These are phyloP conservation scores for Zanthoxylum bungeanum DNA, from an alignment of 345 rosid genomes.

Conservation along the genomic window DNA sequence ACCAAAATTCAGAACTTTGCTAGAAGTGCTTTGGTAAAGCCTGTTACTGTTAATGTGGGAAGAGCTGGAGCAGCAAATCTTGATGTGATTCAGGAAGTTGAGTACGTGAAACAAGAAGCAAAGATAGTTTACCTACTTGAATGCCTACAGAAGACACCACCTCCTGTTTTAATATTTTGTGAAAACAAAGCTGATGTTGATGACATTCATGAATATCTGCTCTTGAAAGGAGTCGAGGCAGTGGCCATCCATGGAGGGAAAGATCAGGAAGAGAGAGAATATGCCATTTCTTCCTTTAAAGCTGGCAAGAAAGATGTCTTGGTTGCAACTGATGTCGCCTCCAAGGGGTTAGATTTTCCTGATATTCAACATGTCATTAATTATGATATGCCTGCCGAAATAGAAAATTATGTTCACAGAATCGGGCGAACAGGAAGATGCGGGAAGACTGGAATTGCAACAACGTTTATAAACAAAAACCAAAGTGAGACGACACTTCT, in stretches of 20 bases:
- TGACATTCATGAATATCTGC: conserved; percentile 86
- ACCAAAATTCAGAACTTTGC: conserved; percentile 90
- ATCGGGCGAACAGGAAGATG: conserved; percentile 94
- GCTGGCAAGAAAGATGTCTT: conserved; percentile 81
- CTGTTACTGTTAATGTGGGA: conserved; percentile 84
- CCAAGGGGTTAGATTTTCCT: conserved; percentile 91
- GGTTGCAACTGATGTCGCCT: conserved; percentile 94
- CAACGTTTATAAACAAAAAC: conserved; percentile 91
- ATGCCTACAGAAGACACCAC: conserved; percentile 91
- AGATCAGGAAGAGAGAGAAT: conserved; percentile 92
- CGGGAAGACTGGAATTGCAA: conserved; percentile 92
- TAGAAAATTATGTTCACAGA: conserved; percentile 90
- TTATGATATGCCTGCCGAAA: conserved; percentile 95
- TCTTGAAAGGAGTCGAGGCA: conserved; percentile 92
- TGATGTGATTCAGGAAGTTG: conserved; percentile 94
- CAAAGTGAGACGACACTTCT: conserved; percentile 87
- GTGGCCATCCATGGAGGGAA: conserved; percentile 93
- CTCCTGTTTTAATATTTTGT: conserved; percentile 88
- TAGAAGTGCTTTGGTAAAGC: conserved; percentile 83
- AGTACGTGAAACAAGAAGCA: conserved; percentile 94
- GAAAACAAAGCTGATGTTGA: conserved; percentile 98
- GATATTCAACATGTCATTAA: conserved; percentile 90
- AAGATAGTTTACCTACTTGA: conserved; percentile 92
- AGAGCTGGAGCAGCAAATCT: conserved; percentile 98
- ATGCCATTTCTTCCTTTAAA: conserved; percentile 82